These are phyloP conservation scores for Daedaleopsis sinensis DNA, from an alignment of 768 basidiomycete species.

Conservation along the genomic window DNA sequence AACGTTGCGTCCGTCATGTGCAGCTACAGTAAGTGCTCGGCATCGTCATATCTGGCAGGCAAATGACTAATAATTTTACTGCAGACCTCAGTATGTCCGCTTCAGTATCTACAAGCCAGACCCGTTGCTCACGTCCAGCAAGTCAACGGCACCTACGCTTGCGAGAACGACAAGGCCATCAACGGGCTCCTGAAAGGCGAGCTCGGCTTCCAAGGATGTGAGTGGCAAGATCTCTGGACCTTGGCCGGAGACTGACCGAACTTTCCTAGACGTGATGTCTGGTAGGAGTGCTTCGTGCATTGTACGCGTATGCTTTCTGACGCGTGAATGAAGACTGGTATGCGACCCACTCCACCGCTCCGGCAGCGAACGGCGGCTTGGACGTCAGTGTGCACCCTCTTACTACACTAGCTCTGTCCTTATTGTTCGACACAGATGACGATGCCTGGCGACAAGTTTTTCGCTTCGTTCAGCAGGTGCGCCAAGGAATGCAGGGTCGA, in stretches of 20 bases:
- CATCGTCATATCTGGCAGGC: background rate
- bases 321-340: slow-evolving; percentile 62
- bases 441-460: slow-evolving; percentile 64
- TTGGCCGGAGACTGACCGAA: background rate
- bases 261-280: slow-evolving; percentile 30
- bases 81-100: slow-evolving; percentile 14
- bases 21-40: slow-evolving; percentile 56
- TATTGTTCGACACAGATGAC: slow-evolving; percentile 53
- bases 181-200: slow-evolving; percentile 52
- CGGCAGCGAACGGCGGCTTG: slow-evolving; percentile 60
- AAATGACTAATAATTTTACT: slow-evolving; percentile 8
- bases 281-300: slow-evolving; percentile 26
- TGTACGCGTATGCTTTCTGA: slow-evolving; percentile 30
- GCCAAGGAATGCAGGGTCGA: background rate
- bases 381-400: slow-evolving; percentile 45
- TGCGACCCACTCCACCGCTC: slow-evolving; percentile 60
- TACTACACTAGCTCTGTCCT: background rate
- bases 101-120: background rate
- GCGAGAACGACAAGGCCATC: slow-evolving; percentile 69
- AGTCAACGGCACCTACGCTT: slow-evolving; percentile 71
- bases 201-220: slow-evolving; percentile 45
- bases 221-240: background rate
- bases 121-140: slow-evolving; percentile 15
- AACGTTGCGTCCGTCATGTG: slow-evolving; percentile 76
- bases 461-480: slow-evolving; percentile 22